Evolutionary conservation across 2,329 filamentous ascomycete species (phyloP).

Genomic region (Coniochaeta hoffmannii): DNA sequence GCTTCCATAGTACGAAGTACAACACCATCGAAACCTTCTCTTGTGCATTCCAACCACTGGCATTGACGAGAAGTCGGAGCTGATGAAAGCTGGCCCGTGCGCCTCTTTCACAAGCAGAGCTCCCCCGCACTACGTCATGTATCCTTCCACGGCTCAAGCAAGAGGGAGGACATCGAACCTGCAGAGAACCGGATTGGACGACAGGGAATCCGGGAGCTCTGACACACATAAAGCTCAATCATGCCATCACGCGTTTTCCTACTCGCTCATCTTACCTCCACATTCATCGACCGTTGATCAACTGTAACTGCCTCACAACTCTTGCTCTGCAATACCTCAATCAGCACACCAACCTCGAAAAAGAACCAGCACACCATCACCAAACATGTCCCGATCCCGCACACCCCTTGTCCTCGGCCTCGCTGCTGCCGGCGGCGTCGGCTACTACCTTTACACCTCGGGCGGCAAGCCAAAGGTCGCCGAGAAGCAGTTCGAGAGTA

Average conservation of each 20-base stretch:
- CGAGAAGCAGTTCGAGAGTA: slow-evolving; percentile 83
- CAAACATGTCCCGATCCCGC: slow-evolving; percentile 39
- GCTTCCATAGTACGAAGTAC: too few relatives aligned
- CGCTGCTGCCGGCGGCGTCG: slow-evolving; percentile 58
- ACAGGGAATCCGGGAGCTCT: background rate
- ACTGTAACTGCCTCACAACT: background rate
- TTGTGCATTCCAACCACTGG: too few relatives aligned
- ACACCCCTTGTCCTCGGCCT: slow-evolving; percentile 48
- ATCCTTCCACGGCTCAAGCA: slow-evolving; percentile 1
- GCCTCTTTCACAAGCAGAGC: background rate
- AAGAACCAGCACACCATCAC: slow-evolving; percentile 7
- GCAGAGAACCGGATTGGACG: background rate
- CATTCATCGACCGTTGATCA: background rate
- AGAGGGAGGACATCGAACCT: background rate
- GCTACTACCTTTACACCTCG: slow-evolving; percentile 87
- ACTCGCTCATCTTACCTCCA: slow-evolving; percentile 1
- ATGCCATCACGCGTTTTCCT: slow-evolving; percentile 2
- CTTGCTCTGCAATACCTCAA: background rate
- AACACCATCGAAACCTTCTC: too few relatives aligned
- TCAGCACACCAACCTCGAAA: background rate
- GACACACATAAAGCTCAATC: slow-evolving; percentile 1
- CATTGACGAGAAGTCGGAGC: background rate
- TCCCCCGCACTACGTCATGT: slow-evolving; percentile 6
- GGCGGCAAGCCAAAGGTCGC: slow-evolving; percentile 76
- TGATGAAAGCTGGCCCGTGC: background rate